Percentiles rank a stretch among this genome's conserved stretches.
Conservation (phyloP, 176 grass and related monocot species). For the Carex parvula region DNA sequence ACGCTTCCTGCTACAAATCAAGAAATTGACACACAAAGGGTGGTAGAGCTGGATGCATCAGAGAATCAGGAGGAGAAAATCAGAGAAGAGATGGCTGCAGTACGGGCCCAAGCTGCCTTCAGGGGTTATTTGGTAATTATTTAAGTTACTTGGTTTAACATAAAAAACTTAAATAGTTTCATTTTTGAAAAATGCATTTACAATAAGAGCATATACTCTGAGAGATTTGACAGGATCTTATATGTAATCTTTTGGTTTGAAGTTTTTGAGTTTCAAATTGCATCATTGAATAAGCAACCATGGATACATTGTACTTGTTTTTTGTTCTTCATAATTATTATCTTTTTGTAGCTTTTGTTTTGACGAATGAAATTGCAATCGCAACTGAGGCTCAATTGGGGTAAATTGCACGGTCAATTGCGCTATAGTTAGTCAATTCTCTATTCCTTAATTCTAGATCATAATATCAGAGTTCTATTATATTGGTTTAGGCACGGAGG, state of each 20-base stretch:
- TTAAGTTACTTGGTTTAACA: neutral
- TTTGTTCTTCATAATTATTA: neutral
- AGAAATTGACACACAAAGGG: conserved; percentile 31
- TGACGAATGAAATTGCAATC: neutral
- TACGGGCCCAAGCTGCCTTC: conserved; percentile 85
- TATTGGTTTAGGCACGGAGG: conserved; percentile 65
- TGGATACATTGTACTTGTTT: neutral
- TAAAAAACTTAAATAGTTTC: neutral
- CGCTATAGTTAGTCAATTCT: neutral
- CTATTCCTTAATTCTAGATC: neutral
- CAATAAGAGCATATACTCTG: neutral
- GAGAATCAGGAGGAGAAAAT: conserved; percentile 33
- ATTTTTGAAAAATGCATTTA: neutral
- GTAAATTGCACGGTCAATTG: neutral
- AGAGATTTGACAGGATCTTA: neutral
- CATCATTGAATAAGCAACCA: neutral
- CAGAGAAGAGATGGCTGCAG: conserved; percentile 68
- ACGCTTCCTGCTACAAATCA: conserved; percentile 25
- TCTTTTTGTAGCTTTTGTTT: neutral
- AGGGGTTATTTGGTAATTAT: conserved; percentile 82
- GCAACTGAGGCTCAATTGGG: neutral
- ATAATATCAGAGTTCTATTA: neutral
- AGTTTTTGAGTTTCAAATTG: conserved; percentile 1
- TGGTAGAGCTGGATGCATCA: conserved; percentile 29
- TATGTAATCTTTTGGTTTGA: neutral